Base-by-base conservation (phyloP, 129 eudicot species). In the Flaveria bidentis region DNA sequence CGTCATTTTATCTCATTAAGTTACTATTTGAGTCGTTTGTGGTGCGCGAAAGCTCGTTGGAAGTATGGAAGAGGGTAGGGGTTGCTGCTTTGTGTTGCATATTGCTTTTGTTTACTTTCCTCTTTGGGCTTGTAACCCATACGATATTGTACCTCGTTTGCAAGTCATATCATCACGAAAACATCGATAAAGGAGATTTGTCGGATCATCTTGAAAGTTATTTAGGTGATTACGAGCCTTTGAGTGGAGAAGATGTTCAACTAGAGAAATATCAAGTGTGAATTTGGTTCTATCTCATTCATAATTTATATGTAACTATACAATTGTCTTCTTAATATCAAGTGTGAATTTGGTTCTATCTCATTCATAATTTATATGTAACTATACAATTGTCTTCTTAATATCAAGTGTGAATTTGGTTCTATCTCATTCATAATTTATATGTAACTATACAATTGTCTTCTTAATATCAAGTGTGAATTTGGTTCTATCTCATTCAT, bases 131-230 rank as follows among this genome's bases (percentile, higher is more conserved):
- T 16, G 88, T 91, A 4, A 74, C 83, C 53, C 90, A 91, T n/a
- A 91, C 87, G 16, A 69, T 86, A 3, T 28, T 91, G 39, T 91
- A 91, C 67, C 82, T 84, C 30, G 87, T 91, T 0, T 88, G 97
- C 83, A 91, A 91, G 67, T 84, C 91, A 16, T 81, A 86, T 63
- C 94, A 88, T 64, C 75, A 85, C 33, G 96, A 91, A 76, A 85
- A 80, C 55, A 88, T 91, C 60, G 96, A 91, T 65, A 91, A 91
- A 78, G 84, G 87, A 0, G 75, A 80, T 3, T 56, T 91, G 33
- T 80, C 95, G 0, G 84, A 82, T 13, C 88, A 76, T 52, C 80
- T 83, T 4, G 86, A 83, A 76, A 72, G 64, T 20, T 83, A 83
- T 75, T 76, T 85, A 1, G 88, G 86, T 47, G 88, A 82, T 2